Evolutionary conservation across 257 asterid species (phyloP).

Genomic region (Capsicum baccatum): DNA sequence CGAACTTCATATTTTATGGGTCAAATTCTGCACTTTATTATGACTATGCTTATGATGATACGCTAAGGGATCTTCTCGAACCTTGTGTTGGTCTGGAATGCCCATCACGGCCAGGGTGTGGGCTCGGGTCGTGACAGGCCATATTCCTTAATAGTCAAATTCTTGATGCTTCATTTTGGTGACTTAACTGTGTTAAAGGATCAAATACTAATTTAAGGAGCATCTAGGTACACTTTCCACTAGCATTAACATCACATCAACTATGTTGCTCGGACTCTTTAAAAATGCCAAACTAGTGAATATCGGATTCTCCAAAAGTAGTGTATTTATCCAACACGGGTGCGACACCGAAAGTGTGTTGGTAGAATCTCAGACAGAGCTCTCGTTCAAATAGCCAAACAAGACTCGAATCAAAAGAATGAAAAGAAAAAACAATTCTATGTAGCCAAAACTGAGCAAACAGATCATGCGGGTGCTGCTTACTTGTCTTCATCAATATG

Average conservation of each 20-base stretch:
- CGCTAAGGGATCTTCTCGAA: no score
- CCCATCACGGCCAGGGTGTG: no score
- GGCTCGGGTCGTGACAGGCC: no score
- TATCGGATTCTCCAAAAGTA: no score
- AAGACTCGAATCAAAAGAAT: not conserved
- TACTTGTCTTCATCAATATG: constrained; percentile 40
- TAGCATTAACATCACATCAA: not conserved
- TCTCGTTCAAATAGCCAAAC: not conserved
- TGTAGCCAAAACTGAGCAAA: constrained; percentile 18
- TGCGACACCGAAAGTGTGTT: no score
- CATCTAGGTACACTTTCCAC: constrained; percentile 29
- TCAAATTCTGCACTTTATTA: no score
- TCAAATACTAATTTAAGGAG: constrained; percentile 17
- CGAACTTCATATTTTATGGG: no score
- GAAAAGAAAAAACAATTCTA: not conserved
- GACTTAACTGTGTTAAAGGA: not conserved
- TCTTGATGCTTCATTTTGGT: constrained; percentile 32
- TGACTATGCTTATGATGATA: no score
- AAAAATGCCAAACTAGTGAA: no score
- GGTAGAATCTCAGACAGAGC: not conserved
- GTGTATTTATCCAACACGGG: no score
- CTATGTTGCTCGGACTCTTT: no score
- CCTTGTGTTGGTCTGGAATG: no score
- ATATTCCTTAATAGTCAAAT: constrained; percentile 10
- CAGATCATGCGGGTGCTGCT: constrained; percentile 26